These are phyloP conservation scores for Talaromyces thailandensis DNA, from an alignment of 495 filamentous ascomycete genomes.

Conservation along the genomic window DNA sequence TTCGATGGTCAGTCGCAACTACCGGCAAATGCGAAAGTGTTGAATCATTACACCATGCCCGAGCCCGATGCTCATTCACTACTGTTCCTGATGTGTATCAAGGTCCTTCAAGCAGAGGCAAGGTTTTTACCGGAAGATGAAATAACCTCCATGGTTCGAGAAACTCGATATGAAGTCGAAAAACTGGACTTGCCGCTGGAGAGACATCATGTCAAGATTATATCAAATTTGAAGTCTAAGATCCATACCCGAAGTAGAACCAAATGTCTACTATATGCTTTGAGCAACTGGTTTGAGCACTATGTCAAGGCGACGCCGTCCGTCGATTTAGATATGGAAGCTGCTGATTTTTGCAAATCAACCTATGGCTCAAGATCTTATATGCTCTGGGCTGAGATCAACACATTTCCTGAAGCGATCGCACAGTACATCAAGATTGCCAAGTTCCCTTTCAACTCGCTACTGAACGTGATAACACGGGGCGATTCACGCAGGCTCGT, in stretches of 20 bases:
- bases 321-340: not conserved
- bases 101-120: not conserved
- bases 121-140: not conserved
- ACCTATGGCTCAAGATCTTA: not conserved
- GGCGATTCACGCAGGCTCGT: not conserved
- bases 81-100: not conserved
- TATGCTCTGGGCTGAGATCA: not conserved
- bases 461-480: not conserved
- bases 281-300: not conserved
- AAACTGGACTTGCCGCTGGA: not conserved
- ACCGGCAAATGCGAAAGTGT: not conserved
- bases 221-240: not conserved
- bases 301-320: not conserved
- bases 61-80: not conserved
- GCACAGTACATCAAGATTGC: not conserved
- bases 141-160: not conserved
- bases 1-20: not conserved
- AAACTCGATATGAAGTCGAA: not conserved
- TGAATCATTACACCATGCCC: not conserved
- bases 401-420: not conserved
- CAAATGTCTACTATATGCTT: not conserved
- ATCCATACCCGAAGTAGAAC: not conserved
- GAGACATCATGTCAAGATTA: not conserved
- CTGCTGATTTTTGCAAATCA: not conserved
- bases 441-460: not conserved